Conservation (phyloP, 768 basidiomycete genomes). For the Mycena galericulata region DNA sequence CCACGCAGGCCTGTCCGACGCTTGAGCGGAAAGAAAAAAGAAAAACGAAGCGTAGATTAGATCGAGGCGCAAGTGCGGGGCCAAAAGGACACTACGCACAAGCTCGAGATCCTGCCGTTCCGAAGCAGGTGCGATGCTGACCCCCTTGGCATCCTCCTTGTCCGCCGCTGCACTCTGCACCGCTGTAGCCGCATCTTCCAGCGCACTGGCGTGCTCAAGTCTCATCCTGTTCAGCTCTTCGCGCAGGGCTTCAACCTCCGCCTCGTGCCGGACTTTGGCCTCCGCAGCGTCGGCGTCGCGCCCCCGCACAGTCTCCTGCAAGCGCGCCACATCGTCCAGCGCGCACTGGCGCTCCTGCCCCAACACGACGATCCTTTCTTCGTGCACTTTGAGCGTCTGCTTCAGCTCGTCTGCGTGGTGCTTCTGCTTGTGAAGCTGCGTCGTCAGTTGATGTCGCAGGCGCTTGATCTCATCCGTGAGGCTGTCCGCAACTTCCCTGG, state of each 20-base stretch:
- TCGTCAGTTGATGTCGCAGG: no score
- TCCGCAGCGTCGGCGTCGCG: no score
- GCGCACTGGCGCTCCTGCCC: constrained; percentile 75
- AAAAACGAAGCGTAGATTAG: constrained; percentile 9
- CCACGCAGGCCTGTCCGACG: constrained; percentile 69
- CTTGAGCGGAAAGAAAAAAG: constrained; percentile 63
- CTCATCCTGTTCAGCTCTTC: no score
- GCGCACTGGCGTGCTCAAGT: no score
- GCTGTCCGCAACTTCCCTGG: constrained; percentile 60
- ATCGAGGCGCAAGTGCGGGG: not conserved
- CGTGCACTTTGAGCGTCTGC: constrained; percentile 88
- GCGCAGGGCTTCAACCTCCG: no score
- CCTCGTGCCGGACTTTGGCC: no score
- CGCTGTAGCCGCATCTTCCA: no score
- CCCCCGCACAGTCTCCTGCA: no score
- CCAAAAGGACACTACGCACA: constrained; percentile 57
- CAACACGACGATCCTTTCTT: constrained; percentile 81
- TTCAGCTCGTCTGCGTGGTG: constrained; percentile 77
- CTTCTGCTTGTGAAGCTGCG: no score
- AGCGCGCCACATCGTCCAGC: no score
- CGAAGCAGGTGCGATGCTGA: constrained; percentile 92
- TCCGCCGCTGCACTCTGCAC: no score
- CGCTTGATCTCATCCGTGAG: constrained; percentile 71
- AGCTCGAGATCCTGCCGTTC: constrained; percentile 95
- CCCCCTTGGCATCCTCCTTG: constrained; percentile 81